phyloP scores from a whole-genome alignment of 805 yeast genomes.

The Suhomyces tanzawaensis region DNA sequence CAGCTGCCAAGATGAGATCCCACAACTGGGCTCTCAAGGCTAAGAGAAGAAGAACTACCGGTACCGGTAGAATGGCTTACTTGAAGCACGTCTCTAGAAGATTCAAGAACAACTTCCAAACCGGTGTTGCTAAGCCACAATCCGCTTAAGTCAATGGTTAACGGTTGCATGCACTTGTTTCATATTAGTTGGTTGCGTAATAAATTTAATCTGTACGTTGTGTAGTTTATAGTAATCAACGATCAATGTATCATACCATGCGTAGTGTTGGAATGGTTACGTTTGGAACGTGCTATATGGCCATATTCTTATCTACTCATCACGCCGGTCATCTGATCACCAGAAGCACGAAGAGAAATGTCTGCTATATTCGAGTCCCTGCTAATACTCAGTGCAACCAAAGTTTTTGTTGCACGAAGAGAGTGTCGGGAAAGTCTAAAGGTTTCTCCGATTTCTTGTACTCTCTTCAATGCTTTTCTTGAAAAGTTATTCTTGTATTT shows the following conservation, averaged over 20 bases:
- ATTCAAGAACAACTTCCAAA: slow-evolving; percentile 98
- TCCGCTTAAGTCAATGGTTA: slow-evolving; percentile 49
- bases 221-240: slow-evolving; percentile 5
- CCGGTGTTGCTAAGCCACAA: slow-evolving; percentile 72
- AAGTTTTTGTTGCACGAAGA: too few relatives aligned
- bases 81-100: slow-evolving; percentile 95
- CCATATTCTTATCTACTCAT: too few relatives aligned
- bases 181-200: slow-evolving; percentile 1
- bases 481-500: too few relatives aligned
- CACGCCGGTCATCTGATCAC: too few relatives aligned
- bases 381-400: too few relatives aligned
- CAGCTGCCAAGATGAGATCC: slow-evolving; percentile 98
- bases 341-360: too few relatives aligned
- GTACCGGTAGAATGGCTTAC: slow-evolving; percentile 99
- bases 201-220: neutral
- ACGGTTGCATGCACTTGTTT: slow-evolving; percentile 1
- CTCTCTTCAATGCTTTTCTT: too few relatives aligned
- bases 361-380: too few relatives aligned
- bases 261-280: too few relatives aligned
- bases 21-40: slow-evolving; percentile 99
- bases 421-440: too few relatives aligned
- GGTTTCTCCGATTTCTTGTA: too few relatives aligned
- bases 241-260: slow-evolving; percentile 4
- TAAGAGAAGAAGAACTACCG: slow-evolving; percentile 99
- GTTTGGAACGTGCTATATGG: too few relatives aligned